Evolutionary conservation across 768 basidiomycete species (phyloP).

Genomic region (Myochromella boudieri): DNA sequence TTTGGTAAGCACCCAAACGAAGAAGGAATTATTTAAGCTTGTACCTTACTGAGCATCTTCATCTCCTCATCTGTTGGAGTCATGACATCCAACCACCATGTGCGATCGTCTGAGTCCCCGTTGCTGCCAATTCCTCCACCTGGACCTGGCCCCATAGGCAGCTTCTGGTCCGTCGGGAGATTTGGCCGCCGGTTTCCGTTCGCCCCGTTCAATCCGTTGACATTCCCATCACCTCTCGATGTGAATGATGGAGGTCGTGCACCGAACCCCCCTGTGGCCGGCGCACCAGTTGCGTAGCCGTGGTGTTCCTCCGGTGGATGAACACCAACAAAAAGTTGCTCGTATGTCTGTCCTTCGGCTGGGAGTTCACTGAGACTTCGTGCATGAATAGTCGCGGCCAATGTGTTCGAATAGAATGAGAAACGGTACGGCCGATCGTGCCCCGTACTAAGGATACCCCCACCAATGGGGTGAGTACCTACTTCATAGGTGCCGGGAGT

Average conservation of each 20-base stretch:
- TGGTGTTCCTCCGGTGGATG: constrained; percentile 17
- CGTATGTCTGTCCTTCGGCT: constrained; percentile 89
- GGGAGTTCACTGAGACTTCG: constrained; percentile 91
- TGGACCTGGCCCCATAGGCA: constrained; percentile 12
- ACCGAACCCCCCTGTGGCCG: not conserved
- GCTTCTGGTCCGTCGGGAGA: constrained; percentile 11
- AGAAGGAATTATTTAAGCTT: constrained; percentile 13
- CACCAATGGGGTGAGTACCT: constrained; percentile 10
- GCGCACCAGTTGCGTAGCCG: not conserved
- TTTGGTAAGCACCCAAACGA: not conserved
- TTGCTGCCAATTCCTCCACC: constrained; percentile 6
- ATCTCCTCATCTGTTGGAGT: constrained; percentile 98
- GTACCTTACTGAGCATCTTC: constrained; percentile 91
- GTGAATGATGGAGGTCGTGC: constrained; percentile 9
- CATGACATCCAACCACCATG: constrained; percentile 97
- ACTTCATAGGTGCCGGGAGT: not conserved
- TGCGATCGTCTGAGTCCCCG: constrained; percentile 64
- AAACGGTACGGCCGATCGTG: constrained; percentile 95
- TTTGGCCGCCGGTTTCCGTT: constrained; percentile 1
- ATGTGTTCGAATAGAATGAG: constrained; percentile 95
- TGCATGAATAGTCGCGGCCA: constrained; percentile 93
- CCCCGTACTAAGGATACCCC: constrained; percentile 45
- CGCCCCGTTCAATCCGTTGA: not conserved
- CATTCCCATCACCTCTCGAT: not conserved
- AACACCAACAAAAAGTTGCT: constrained; percentile 77